Base-by-base conservation (phyloP, 768 basidiomycete species). In the Roridomyces roridus region DNA sequence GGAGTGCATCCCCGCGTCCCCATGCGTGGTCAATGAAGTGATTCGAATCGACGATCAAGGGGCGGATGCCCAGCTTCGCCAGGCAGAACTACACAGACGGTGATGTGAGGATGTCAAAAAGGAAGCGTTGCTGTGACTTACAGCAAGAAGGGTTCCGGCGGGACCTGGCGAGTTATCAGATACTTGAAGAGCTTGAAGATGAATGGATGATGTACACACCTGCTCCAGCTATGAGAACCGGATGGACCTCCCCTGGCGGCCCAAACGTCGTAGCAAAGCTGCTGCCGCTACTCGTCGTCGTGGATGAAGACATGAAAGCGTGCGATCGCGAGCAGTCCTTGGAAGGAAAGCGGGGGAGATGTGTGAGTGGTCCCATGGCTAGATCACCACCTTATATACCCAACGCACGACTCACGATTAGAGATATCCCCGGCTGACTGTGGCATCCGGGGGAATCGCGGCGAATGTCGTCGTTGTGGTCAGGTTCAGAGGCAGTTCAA, bases 21-120 rank as follows among this genome's bases (percentile, higher is more conserved):
- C 29, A 55, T 48, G 46, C 54, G n/a, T 55, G 54, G 31, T 55
- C 54, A 24, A 31, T 55, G 40, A 55, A 47, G 11, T 31, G 54
- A 40, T 55, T 47, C 1, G 54, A 55, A 28, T 55, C 54, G 6
- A 48, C 54, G 20, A 55, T 55, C n/a, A 55, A 21, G 10, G 46
- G 54, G 18, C 46, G 31, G 4, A 55, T 43, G 2, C 46, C 54
- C 18, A 55, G 39, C 18, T 46, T 47, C 4, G 46, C 54, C 6
- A 55, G 46, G n/a, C 45, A 55, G 31, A 47, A 37, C 54, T 48
- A 31, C 17, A 18, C 20, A 34, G 28, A 23, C 4, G 14, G 20
- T 12, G 5, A 17, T 5, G 18, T 11, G 5, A 9, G 25, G 20
- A 48, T 23, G 10, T 21, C 8, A 11, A 10, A 10, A 18, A n/a